A percentile compares a stretch with the other conserved stretches of the same genome.
phyloP scores from a whole-genome alignment of 768 basidiomycete species.

The Calocybe cyanea region DNA sequence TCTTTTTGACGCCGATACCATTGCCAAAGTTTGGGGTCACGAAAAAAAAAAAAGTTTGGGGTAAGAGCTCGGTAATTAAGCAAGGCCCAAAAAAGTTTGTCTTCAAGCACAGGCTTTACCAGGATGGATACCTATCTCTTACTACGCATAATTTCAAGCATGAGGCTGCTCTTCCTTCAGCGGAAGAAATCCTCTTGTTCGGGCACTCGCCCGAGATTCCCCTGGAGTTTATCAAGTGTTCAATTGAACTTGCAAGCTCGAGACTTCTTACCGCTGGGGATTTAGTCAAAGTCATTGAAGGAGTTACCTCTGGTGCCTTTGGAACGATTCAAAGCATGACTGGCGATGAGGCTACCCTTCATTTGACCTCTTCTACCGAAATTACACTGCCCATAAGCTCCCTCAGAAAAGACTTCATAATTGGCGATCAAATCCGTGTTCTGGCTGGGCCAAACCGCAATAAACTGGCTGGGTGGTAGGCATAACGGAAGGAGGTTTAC shows the following conservation, averaged over 20 bases:
- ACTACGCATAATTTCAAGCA: background rate
- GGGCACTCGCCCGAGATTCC: background rate
- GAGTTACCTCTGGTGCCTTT: background rate
- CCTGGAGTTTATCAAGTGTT: background rate
- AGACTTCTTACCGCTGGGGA: background rate
- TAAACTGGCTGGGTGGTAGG: background rate
- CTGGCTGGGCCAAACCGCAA: background rate
- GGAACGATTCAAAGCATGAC: background rate
- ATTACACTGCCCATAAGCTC: background rate
- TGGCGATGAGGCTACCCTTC: background rate
- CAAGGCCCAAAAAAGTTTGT: background rate
- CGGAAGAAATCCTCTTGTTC: background rate
- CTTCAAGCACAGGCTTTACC: background rate
- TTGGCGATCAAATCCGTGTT: slow-evolving; percentile 1
- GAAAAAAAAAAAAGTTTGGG: background rate
- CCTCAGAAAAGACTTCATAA: background rate
- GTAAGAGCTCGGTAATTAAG: background rate
- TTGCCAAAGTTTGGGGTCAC: background rate
- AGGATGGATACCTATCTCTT: background rate
- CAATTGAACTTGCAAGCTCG: background rate
- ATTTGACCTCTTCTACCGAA: background rate
- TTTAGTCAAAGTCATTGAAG: background rate
- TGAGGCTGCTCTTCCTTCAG: background rate
- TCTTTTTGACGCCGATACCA: too few species aligned
- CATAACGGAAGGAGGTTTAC: background rate